Conservation (phyloP, 2,329 filamentous ascomycete genomes). For the Gnomoniopsis sp. region DNA sequence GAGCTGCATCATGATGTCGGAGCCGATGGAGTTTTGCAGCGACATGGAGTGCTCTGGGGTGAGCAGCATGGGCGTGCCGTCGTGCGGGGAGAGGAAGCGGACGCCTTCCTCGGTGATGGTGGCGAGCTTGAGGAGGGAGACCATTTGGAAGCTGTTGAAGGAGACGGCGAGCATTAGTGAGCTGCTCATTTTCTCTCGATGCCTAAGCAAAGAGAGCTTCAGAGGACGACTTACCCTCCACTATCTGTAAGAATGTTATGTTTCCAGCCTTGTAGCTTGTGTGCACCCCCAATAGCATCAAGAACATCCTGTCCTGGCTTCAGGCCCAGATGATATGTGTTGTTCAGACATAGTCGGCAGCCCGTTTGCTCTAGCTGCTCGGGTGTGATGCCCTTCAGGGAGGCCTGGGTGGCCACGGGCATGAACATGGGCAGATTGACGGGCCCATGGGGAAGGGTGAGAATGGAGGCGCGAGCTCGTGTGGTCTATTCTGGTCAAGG, state of each 20-base stretch:
- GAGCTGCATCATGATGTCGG: constrained; percentile 99
- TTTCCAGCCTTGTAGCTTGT: constrained; percentile 92
- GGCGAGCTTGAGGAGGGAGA: constrained; percentile 88
- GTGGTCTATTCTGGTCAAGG: constrained; percentile 63
- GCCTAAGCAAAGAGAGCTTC: neutral
- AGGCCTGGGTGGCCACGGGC: constrained; percentile 96
- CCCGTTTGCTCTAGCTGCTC: constrained; percentile 86
- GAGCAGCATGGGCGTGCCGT: constrained; percentile 91
- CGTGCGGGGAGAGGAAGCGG: constrained; percentile 91
- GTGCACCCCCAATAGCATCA: constrained; percentile 84
- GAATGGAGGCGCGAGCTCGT: constrained; percentile 82
- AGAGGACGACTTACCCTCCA: constrained; percentile 53
- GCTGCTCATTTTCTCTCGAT: neutral
- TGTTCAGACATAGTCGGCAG: constrained; percentile 91
- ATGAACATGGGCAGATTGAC: constrained; percentile 94
- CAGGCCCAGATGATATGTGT: constrained; percentile 93
- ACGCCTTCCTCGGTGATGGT: constrained; percentile 95
- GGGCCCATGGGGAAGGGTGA: constrained; percentile 86
- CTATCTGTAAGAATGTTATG: constrained; percentile 89
- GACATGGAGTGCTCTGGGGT: constrained; percentile 97
- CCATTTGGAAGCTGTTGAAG: constrained; percentile 86
- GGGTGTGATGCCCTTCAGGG: constrained; percentile 89
- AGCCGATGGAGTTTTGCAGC: constrained; percentile 94
- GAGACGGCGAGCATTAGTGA: neutral
- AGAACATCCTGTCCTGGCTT: constrained; percentile 91